Evolutionary conservation across 139 green algal genomes (phyloP).

Genomic region (Eudorina sp.): DNA sequence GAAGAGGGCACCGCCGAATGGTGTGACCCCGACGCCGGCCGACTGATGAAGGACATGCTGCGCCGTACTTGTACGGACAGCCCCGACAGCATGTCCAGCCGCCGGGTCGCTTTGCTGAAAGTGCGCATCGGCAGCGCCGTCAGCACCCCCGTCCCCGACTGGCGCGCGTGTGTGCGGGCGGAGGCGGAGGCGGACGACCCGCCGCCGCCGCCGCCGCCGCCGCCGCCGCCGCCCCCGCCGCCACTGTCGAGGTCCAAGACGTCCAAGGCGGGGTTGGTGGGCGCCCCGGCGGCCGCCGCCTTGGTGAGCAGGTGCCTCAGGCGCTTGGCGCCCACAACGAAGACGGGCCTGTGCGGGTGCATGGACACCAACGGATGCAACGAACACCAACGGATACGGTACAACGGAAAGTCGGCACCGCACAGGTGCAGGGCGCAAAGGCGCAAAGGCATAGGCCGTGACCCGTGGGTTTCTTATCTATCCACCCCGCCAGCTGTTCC

Average conservation of each 20-base stretch:
- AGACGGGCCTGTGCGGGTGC: not conserved
- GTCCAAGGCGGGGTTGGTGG: not conserved
- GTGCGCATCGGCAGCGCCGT: not conserved
- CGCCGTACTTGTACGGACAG: not conserved
- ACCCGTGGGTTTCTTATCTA: not conserved
- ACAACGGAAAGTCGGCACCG: too few relatives aligned
- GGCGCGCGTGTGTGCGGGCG: too few relatives aligned
- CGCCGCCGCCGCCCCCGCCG: not conserved
- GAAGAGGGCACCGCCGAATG: not conserved
- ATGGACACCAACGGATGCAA: too few relatives aligned
- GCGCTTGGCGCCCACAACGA: constrained; percentile 20
- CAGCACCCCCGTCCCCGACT: too few relatives aligned
- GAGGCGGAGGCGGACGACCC: not conserved
- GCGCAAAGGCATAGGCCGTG: too few relatives aligned
- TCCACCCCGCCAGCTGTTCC: too few relatives aligned
- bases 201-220: not conserved
- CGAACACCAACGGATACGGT: too few relatives aligned
- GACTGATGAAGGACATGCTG: constrained; percentile 33
- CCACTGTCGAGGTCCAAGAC: not conserved
- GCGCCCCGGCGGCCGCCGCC: not conserved
- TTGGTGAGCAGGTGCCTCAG: constrained; percentile 10
- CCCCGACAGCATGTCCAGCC: constrained; percentile 27
- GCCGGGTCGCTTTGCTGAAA: not conserved
- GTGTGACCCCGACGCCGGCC: not conserved
- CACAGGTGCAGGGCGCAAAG: too few relatives aligned